A percentile compares a stretch with the other conserved stretches of the same genome.
phyloP scores from a whole-genome alignment of 1,284 basidiomycete species.

The Heliocybe sulcata region DNA sequence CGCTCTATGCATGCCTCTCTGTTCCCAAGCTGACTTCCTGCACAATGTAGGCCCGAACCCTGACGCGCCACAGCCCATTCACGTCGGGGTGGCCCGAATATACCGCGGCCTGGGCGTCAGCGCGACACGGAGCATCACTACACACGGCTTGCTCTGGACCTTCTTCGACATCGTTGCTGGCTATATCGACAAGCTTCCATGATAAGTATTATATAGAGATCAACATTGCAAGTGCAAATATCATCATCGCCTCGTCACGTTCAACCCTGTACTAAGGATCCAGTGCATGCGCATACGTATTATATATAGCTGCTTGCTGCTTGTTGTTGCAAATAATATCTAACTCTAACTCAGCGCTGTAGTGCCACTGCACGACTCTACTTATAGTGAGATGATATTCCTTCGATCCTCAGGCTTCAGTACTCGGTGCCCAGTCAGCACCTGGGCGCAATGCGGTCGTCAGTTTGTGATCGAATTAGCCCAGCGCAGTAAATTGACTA shows the following conservation, averaged over 20 bases:
- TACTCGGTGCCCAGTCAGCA: too few species aligned
- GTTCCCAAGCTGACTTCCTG: constrained; percentile 6
- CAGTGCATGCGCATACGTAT: too few species aligned
- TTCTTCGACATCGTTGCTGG: constrained; percentile 70
- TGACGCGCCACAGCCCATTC: constrained; percentile 57
- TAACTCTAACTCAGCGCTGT: too few species aligned
- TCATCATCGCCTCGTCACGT: not conserved
- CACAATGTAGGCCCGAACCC: constrained; percentile 61
- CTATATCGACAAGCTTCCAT: constrained; percentile 67
- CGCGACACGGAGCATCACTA: constrained; percentile 75
- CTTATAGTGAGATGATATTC: too few species aligned
- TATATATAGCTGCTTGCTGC: too few species aligned
- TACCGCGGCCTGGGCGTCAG: constrained; percentile 85
- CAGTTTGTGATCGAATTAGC: too few species aligned
- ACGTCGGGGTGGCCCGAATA: constrained; percentile 66
- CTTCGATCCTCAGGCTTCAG: too few species aligned
- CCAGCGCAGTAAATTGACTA: not conserved
- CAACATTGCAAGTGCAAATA: not conserved
- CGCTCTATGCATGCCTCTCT: not conserved
- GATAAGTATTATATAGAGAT: not conserved
- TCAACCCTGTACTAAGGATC: too few species aligned
- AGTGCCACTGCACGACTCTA: too few species aligned
- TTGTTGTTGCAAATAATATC: too few species aligned
- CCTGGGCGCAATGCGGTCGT: too few species aligned
- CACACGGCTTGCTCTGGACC: constrained; percentile 79